Evolutionary conservation across 768 basidiomycete genomes (phyloP), one percentile per base, ranked within the genome.

Genomic region (Leucocoprinus leucothites): DNA sequence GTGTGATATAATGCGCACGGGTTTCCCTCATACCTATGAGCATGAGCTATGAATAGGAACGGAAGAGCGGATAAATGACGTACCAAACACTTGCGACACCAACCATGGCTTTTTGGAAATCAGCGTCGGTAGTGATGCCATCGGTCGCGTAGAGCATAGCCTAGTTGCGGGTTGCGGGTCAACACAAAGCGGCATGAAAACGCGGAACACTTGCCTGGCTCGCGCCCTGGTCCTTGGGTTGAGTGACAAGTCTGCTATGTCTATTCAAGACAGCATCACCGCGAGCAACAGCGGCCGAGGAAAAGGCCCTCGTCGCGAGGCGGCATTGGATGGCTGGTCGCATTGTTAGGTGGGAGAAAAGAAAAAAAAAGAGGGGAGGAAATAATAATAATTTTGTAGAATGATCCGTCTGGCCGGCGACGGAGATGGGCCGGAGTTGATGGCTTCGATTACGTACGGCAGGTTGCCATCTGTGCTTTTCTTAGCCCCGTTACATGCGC

Each of bases 121-220:
- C 97, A 1, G 77, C 80, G 60, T 96, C 89, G 14, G 63, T 72
- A 22, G 79, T 74, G 58, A 99, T 82, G 26, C 92, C 95, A 34
- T 98, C 97, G 1, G 97, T 99, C n/a, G 94, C 97, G 71, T 94
- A 99, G 47, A 99, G 76, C 97, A 99, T 98, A 31, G 97, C 97
- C 91, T 96, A 64, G 35, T n/a, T n/a, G n/a, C n/a, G 42, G 40
- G 36, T 58, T 49, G 31, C 26, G 44, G 35, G 42, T 45, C 38
- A 56, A 44, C 55, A 24, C n/a, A 22, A 9, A n/a, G 26, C 13
- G 24, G 16, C 21, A 47, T 9, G 35, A 57, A 38, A 22, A 25
- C n/a, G 16, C 16, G 24, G 13, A 21, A 8, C 16, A 53, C 50
- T 21, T 61, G 85, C 91, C 84, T 98, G 95, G 67, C 91, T 93